These are phyloP conservation scores for Tylopilus rubrobrunneus DNA, from an alignment of 768 basidiomycete genomes.

Conservation along the genomic window DNA sequence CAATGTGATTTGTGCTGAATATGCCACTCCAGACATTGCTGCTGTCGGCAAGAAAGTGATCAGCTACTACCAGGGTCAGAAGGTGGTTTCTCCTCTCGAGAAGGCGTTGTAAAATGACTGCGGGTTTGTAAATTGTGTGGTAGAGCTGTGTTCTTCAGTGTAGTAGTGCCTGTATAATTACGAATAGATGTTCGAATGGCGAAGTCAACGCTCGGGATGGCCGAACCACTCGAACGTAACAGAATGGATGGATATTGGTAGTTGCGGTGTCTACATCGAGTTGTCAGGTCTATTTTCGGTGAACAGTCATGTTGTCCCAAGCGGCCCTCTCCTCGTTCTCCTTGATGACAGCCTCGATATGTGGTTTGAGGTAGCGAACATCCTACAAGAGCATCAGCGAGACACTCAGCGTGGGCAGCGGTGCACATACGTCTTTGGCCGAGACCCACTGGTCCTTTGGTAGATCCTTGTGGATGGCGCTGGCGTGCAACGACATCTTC, in stretches of 20 bases:
- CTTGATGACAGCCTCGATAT: constrained; percentile 64
- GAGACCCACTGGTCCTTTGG: constrained; percentile 80
- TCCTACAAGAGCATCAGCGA: constrained; percentile 52
- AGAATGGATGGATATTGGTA: constrained; percentile 15
- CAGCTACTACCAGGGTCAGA: constrained; percentile 75
- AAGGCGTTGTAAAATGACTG: constrained; percentile 53
- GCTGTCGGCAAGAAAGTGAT: constrained; percentile 81
- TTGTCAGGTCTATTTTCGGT: constrained; percentile 52
- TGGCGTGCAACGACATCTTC: constrained; percentile 72
- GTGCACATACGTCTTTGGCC: constrained; percentile 61
- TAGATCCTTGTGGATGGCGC: constrained; percentile 73
- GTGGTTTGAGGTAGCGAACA: constrained; percentile 79
- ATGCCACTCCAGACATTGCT: constrained; percentile 57
- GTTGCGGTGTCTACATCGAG: constrained; percentile 23
- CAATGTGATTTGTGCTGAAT: constrained; percentile 7
- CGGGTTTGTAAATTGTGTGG: not conserved
- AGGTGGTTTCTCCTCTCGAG: constrained; percentile 69
- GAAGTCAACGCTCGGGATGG: not conserved
- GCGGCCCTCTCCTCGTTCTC: constrained; percentile 74
- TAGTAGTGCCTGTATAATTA: constrained; percentile 12
- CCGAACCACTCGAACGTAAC: not conserved
- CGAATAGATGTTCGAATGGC: constrained; percentile 6
- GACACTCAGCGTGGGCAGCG: not conserved
- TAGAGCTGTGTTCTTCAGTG: constrained; percentile 1
- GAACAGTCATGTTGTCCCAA: constrained; percentile 79